Evolutionary conservation across 352 stramenopile species (phyloP), one percentile per base, ranked within the genome.

Genomic region (Pythium sukuiense): DNA sequence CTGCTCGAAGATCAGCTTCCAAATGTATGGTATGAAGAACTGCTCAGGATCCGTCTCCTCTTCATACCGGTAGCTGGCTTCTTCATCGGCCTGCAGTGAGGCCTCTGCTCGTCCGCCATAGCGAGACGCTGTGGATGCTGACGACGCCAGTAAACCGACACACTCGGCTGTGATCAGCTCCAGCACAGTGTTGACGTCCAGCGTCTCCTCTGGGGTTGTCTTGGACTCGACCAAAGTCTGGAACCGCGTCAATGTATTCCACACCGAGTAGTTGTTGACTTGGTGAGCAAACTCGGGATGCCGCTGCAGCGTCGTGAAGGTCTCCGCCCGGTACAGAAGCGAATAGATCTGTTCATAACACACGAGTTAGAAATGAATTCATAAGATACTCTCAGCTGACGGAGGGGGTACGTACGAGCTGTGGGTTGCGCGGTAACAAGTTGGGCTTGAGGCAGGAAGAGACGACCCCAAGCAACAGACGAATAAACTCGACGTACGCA

Each of bases 21-120:
- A 92, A 56, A 95, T 80, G 70, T 89, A 88, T 54, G 80, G 82
- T 55, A 90, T 67, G 67, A 95, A 95, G 66, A 92, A 95, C 49
- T 88, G 78, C 62, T 91, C 84, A 1, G 83, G 79, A 18, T 88
- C 74, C 18, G 64, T 70, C 55, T 92, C 78, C 60, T 93, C 86
- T 52, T 92, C 86, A 65, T 92, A 95, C 29, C 77, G 71, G 69
- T 92, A 95, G 70, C 77, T 89, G n/a, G 79, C 73, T n/a, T 88
- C 81, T 37, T 89, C 80, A 4, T 69, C 45, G 9, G 35, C 50
- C 16, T 55, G 53, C 13, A 16, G 53, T 8, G 55, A 26, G 33
- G 33, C 49, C 16, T 32, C 26, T 13, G 5, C 20, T 16, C 37
- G 54, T n/a, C 29, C 49, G 29, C 54, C 39, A 12, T 41, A 27